Evolutionary conservation across 495 filamentous ascomycete genomes (phyloP).

Genomic region (Pseudomonodictys pantanalensis): DNA sequence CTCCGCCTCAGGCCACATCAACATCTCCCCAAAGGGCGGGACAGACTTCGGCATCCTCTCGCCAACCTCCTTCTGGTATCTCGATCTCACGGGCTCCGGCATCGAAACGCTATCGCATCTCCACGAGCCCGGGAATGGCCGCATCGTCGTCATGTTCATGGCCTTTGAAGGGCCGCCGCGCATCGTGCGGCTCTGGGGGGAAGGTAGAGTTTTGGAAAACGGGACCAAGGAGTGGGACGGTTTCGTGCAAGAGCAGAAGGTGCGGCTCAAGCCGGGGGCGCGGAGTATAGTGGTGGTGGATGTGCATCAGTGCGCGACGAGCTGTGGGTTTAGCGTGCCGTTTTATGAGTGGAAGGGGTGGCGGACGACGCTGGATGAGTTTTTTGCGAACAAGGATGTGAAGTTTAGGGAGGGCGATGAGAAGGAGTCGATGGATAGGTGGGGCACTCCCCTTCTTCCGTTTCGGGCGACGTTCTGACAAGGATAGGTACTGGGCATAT

Average conservation of each 20-base stretch:
- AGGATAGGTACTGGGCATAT: constrained; percentile 54
- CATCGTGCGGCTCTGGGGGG: constrained; percentile 39
- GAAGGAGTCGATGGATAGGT: constrained; percentile 53
- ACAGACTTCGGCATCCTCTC: constrained; percentile 35
- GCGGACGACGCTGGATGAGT: constrained; percentile 48
- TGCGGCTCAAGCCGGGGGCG: constrained; percentile 32
- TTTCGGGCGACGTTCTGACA: neutral
- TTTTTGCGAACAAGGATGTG: constrained; percentile 47
- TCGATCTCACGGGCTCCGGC: constrained; percentile 37
- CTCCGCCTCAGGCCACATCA: constrained; percentile 36
- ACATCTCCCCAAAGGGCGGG: constrained; percentile 40
- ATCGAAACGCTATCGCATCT: constrained; percentile 39
- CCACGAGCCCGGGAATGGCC: constrained; percentile 37
- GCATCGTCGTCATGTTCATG: constrained; percentile 38
- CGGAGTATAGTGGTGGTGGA: constrained; percentile 36
- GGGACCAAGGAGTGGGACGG: constrained; percentile 26
- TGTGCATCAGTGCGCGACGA: constrained; percentile 37
- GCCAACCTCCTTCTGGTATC: constrained; percentile 36
- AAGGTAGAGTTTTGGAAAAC: constrained; percentile 33
- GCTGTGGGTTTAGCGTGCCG: constrained; percentile 55
- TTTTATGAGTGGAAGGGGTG: constrained; percentile 51
- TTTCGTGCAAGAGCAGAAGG: constrained; percentile 30
- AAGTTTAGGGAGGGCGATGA: constrained; percentile 44
- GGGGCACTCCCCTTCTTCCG: neutral
- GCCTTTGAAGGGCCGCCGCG: constrained; percentile 36